Evolutionary conservation across 495 filamentous ascomycete species (phyloP).

Genomic region (Penicillium alfredii): DNA sequence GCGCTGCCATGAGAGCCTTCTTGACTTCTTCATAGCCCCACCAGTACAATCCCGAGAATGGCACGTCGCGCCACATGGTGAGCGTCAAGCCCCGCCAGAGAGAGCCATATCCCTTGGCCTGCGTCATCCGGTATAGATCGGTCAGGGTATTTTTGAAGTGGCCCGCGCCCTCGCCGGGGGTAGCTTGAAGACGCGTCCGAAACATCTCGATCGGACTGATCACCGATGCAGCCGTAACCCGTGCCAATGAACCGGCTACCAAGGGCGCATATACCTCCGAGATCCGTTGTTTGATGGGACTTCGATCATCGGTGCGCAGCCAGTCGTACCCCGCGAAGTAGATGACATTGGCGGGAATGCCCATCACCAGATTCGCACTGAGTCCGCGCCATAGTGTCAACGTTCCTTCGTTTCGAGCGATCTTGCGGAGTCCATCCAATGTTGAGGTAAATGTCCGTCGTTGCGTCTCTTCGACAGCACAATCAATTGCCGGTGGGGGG

Average conservation of each 20-base stretch:
- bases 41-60: constrained; percentile 97
- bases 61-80: constrained; percentile 94
- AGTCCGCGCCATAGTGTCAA: constrained; percentile 88
- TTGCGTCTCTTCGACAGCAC: constrained; percentile 80
- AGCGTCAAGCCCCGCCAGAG: constrained; percentile 91
- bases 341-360: constrained; percentile 92
- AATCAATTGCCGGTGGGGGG: constrained; percentile 49
- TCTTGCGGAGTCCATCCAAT: constrained; percentile 87
- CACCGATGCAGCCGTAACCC: constrained; percentile 70
- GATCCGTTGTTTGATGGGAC: constrained; percentile 57
- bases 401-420: constrained; percentile 88
- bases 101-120: constrained; percentile 64
- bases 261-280: constrained; percentile 68
- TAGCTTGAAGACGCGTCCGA: constrained; percentile 83
- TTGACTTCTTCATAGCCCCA: constrained; percentile 88
- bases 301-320: constrained; percentile 64
- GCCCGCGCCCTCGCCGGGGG: constrained; percentile 47
- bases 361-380: constrained; percentile 88
- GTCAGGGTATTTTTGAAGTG: constrained; percentile 68
- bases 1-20: constrained; percentile 54
- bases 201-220: constrained; percentile 95
- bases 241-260: constrained; percentile 69
- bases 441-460: constrained; percentile 82
- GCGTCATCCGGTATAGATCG: constrained; percentile 74
- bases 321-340: constrained; percentile 99